Evolutionary conservation across 1,139 yeast genomes (phyloP).

Genomic region (Yamadazyma triangularis): DNA sequence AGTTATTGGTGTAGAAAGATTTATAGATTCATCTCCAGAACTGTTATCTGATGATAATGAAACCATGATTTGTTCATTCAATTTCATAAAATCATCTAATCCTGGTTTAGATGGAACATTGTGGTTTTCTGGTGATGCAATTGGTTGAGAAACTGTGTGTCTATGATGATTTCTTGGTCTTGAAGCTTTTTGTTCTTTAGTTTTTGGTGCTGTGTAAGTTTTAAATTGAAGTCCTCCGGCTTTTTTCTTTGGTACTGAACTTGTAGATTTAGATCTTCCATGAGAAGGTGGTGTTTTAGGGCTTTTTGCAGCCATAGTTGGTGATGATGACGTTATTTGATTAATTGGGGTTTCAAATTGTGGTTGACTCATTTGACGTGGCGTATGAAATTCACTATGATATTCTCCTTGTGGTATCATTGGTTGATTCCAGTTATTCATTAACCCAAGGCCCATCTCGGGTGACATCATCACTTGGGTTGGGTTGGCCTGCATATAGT

Average conservation of each 20-base stretch:
- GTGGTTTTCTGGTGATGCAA: constrained; percentile 2
- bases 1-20: neutral
- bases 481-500: constrained; percentile 12
- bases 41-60: constrained; percentile 2
- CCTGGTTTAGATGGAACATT: constrained; percentile 6
- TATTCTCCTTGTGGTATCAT: constrained; percentile 1
- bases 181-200: constrained; percentile 12
- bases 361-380: constrained; percentile 2
- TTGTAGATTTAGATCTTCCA: constrained; percentile 24
- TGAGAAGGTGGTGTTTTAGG: constrained; percentile 5
- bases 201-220: constrained; percentile 29
- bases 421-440: constrained; percentile 3
- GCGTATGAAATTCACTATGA: constrained; percentile 3
- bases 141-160: constrained; percentile 22
- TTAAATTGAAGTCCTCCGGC: constrained; percentile 39
- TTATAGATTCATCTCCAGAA: constrained; percentile 1
- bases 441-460: constrained; percentile 10
- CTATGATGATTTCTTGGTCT: constrained; percentile 17
- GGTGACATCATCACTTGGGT: constrained; percentile 4
- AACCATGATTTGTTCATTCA: constrained; percentile 24
- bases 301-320: too few relatives aligned
- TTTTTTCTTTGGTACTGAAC: constrained; percentile 18
- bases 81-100: constrained; percentile 30
- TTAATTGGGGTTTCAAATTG: constrained; percentile 13
- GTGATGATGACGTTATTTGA: constrained; percentile 11